Evolutionary conservation across 2,329 filamentous ascomycete species (phyloP).

Genomic region (Neodidymelliopsis sp.): DNA sequence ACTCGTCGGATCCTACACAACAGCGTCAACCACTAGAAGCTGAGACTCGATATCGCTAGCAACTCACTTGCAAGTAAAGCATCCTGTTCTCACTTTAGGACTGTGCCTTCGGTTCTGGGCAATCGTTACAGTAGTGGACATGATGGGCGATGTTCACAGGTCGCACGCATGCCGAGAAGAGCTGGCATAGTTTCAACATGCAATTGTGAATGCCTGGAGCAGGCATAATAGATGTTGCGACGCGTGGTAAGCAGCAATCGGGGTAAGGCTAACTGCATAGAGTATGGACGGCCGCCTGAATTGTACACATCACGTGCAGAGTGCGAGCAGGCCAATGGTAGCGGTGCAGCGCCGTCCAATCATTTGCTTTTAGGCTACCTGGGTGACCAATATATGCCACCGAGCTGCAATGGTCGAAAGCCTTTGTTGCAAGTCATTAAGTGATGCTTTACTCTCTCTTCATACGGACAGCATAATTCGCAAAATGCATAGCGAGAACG

Average conservation of each 20-base stretch:
- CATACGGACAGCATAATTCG: no score
- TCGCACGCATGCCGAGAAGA: neutral
- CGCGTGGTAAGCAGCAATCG: neutral
- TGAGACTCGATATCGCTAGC: neutral
- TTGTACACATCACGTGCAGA: constrained; percentile 1
- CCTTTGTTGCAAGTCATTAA: no score
- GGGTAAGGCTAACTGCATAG: neutral
- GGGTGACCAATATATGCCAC: no score
- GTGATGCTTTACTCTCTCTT: no score
- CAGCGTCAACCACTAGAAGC: neutral
- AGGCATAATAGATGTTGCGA: neutral
- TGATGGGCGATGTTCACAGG: neutral
- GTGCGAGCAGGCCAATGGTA: constrained; percentile 12
- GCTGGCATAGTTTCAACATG: neutral
- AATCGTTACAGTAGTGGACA: constrained; percentile 8
- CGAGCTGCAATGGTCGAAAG: no score
- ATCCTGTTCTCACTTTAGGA: constrained; percentile 36
- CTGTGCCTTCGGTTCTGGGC: constrained; percentile 17
- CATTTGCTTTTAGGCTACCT: no score
- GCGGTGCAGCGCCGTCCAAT: no score
- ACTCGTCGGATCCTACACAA: constrained; percentile 25
- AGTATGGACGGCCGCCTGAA: neutral
- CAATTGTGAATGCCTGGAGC: constrained; percentile 1
- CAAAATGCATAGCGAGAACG: no score
- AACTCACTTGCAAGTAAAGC: constrained; percentile 37